Conservation (phyloP, 768 basidiomycete genomes). For the Pluteus cervinus region DNA sequence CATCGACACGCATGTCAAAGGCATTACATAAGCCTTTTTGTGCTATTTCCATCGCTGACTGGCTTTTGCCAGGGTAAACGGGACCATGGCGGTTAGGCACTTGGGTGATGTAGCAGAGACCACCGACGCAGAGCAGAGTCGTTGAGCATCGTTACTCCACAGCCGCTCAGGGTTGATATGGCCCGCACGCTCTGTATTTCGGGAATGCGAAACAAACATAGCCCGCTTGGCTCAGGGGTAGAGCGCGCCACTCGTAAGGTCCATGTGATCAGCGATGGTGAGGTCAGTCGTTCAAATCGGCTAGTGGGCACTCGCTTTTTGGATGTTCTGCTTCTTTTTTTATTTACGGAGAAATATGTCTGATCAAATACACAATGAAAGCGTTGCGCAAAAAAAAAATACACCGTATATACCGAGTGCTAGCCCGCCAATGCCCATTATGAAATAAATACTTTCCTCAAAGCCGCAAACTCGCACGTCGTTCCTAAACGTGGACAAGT, state of each 20-base stretch:
- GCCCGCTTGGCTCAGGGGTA: constrained; percentile 53
- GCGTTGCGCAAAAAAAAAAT: not conserved
- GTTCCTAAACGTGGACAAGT: constrained; percentile 74
- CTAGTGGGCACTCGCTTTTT: constrained; percentile 25
- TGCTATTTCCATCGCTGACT: no score
- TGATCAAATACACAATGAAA: not conserved
- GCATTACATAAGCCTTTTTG: no score
- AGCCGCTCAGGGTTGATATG: no score
- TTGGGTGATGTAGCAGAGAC: no score
- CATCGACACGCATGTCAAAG: no score
- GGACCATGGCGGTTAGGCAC: no score
- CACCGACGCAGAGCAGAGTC: no score
- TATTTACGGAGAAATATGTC: not conserved
- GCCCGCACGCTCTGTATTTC: no score
- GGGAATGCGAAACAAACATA: no score
- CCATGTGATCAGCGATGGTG: constrained; percentile 28
- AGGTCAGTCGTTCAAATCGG: constrained; percentile 37
- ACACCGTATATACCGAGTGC: constrained; percentile 2
- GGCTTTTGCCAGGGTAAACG: no score
- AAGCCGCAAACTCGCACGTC: constrained; percentile 53
- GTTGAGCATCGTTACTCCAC: no score
- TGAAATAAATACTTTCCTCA: constrained; percentile 90
- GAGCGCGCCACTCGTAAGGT: constrained; percentile 54
- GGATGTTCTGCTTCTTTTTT: no score
- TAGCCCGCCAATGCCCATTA: constrained; percentile 24